Evolutionary conservation across 2,329 filamentous ascomycete genomes (phyloP), one percentile per base, ranked within the genome.

Genomic region (Teratosphaeria viscida): DNA sequence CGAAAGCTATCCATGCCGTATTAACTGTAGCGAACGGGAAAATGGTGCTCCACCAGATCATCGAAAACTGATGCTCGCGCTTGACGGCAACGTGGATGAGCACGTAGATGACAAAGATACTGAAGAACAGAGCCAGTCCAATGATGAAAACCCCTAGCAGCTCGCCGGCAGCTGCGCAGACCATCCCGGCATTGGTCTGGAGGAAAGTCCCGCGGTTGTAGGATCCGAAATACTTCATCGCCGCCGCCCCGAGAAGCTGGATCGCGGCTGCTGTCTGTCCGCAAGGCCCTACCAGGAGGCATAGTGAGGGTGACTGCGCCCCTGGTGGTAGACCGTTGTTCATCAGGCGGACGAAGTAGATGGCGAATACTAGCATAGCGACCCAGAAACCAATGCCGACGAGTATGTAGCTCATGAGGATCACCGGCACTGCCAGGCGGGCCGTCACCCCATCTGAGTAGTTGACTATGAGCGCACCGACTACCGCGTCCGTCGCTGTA

Each of bases 171-270:
- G 52, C 52, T 2, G 57, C 27, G 19, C 61, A 37, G 4, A 60
- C 26, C 5, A 19, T 27, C 5, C 57, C 64, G 23, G 58, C 37
- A 11, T 35, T 37, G 4, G 26, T n/a, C 14, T 19, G 57, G n/a
- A 66, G 55, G 57, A 66, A 64, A 2, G 63, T 65, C 14, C 64
- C 64, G 37, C 60, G 62, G 53, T 43, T 54, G 57, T 66, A 66
- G 10, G 26, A 27, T 7, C 57, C 62, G 49, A 66, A 66, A 55
- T 63, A 37, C n/a, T 32, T 59, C n/a, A 14, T 53, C 14, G 63
- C 60, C 16, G 64, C 63, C 12, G 54, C 43, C 6, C 64, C 63
- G 12, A 65, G 62, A 16, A 57, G 16, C 32, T 63, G 60, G 2
- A 62, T 29, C 23, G 64, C 64, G 37, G 63, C 61, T 7, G 60